Evolutionary conservation across 2,329 filamentous ascomycete genomes (phyloP).

Genomic region (Penicillium oxalicum): DNA sequence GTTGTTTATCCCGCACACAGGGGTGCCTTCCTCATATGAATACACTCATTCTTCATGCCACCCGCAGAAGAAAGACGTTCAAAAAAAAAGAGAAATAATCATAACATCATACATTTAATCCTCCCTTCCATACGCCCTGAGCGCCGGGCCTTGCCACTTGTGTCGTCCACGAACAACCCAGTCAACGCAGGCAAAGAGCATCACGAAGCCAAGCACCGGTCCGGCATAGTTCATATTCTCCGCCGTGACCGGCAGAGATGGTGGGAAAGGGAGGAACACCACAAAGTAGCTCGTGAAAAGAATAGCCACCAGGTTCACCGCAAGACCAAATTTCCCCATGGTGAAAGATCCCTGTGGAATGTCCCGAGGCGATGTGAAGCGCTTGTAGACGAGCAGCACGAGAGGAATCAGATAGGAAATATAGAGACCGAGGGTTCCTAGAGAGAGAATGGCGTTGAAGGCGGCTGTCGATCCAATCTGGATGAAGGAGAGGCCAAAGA

Average conservation of each 20-base stretch:
- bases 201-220: slow-evolving; percentile 20
- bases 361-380: slow-evolving; percentile 13
- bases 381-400: slow-evolving; percentile 27
- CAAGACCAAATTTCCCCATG: slow-evolving; percentile 24
- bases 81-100: too few relatives aligned
- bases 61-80: too few relatives aligned
- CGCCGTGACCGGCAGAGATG: slow-evolving; percentile 25
- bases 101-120: neutral
- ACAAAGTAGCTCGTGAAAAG: slow-evolving; percentile 26
- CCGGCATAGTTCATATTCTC: slow-evolving; percentile 33
- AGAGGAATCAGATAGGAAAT: slow-evolving; percentile 46
- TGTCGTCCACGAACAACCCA: slow-evolving; percentile 21
- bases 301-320: slow-evolving; percentile 25
- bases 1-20: too few relatives aligned
- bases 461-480: slow-evolving; percentile 46
- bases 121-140: slow-evolving; percentile 5
- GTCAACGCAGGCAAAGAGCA: slow-evolving; percentile 19
- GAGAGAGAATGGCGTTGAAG: slow-evolving; percentile 49
- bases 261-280: slow-evolving; percentile 29
- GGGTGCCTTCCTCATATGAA: too few relatives aligned
- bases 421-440: slow-evolving; percentile 45
- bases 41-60: too few relatives aligned
- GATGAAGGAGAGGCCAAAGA: slow-evolving; percentile 37
- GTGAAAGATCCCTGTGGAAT: slow-evolving; percentile 23
- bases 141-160: slow-evolving; percentile 20